These are phyloP conservation scores for Globisporangium nagaii DNA, from an alignment of 352 stramenopile species.

Conservation along the genomic window DNA sequence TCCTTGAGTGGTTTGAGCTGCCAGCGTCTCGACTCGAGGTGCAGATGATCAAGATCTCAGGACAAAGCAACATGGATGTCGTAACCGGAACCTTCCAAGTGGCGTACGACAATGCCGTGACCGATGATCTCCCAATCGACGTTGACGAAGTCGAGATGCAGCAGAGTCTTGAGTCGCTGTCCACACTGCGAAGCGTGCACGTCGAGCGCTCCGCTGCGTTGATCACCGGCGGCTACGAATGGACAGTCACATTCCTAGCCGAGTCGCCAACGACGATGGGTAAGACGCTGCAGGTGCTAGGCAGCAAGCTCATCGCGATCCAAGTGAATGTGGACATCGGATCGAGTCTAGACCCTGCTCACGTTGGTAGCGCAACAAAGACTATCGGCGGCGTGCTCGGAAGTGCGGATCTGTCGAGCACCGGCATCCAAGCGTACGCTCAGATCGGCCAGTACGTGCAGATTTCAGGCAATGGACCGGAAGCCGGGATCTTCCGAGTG, in stretches of 20 bases:
- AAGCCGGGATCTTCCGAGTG: conserved; percentile 43
- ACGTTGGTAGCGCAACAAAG: conserved; percentile 36
- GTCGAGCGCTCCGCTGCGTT: conserved; percentile 52
- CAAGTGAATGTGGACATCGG: conserved; percentile 35
- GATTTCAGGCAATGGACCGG: conserved; percentile 26
- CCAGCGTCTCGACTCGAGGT: conserved; percentile 41
- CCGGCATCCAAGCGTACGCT: conserved; percentile 29
- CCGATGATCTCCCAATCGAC: conserved; percentile 44
- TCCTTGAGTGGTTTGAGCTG: conserved; percentile 70
- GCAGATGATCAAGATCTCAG: conserved; percentile 64
- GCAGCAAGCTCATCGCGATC: conserved; percentile 24
- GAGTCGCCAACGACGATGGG: conserved; percentile 36
- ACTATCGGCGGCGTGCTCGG: conserved; percentile 26
- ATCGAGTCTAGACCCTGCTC: conserved; percentile 27
- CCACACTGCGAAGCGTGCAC: conserved; percentile 61
- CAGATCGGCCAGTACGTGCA: conserved; percentile 50
- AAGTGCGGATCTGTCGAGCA: conserved; percentile 26
- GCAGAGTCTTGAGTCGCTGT: conserved; percentile 45
- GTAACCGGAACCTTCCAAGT: conserved; percentile 78
- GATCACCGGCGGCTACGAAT: conserved; percentile 53
- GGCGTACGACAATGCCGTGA: conserved; percentile 40
- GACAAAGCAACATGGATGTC: conserved; percentile 20
- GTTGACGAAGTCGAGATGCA: conserved; percentile 63
- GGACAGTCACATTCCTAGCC: conserved; percentile 71
- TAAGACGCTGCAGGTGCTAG: conserved; percentile 40